Conservation (phyloP, 2,329 filamentous ascomycete species). For the Neopestalotiopsis sp. region DNA sequence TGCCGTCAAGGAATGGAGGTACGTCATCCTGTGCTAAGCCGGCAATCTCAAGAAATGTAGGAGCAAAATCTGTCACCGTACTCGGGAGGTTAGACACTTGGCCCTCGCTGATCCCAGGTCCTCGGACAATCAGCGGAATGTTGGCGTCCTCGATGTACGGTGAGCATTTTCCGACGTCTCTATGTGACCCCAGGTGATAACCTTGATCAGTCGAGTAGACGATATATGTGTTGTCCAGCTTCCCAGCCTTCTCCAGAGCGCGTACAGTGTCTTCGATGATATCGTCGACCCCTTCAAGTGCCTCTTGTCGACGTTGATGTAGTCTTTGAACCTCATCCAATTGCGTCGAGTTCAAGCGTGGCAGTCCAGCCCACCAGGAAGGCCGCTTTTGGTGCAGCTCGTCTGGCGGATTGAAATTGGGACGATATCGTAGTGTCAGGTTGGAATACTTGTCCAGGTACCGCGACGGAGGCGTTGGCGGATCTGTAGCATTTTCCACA, state of each 20-base stretch:
- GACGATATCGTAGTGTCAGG: neutral
- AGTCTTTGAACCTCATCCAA: slow-evolving; percentile 56
- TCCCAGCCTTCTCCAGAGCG: slow-evolving; percentile 23
- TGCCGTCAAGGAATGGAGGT: slow-evolving; percentile 55
- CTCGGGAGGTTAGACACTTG: slow-evolving; percentile 51
- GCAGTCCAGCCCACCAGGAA: slow-evolving; percentile 35
- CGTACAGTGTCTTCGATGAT: slow-evolving; percentile 44
- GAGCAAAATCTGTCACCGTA: slow-evolving; percentile 60
- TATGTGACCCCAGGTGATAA: slow-evolving; percentile 65
- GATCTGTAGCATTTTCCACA: neutral
- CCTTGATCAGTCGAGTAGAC: slow-evolving; percentile 67
- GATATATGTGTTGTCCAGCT: slow-evolving; percentile 32
- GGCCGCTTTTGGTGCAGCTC: neutral
- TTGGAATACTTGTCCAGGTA: neutral
- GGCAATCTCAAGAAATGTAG: slow-evolving; percentile 54
- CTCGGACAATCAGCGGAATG: slow-evolving; percentile 9
- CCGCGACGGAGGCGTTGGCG: neutral
- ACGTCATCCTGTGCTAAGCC: slow-evolving; percentile 43
- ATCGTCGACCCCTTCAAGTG: slow-evolving; percentile 50
- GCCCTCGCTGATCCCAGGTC: slow-evolving; percentile 54
- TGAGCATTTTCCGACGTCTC: slow-evolving; percentile 29
- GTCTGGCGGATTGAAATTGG: slow-evolving; percentile 12
- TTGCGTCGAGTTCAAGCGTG: slow-evolving; percentile 33
- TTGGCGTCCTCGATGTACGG: slow-evolving; percentile 5
- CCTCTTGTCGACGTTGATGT: slow-evolving; percentile 50